Percentiles rank a stretch among this genome's conserved stretches.
These are phyloP conservation scores for Cardamine occulta DNA, from an alignment of 345 rosid genomes.

Conservation along the genomic window DNA sequence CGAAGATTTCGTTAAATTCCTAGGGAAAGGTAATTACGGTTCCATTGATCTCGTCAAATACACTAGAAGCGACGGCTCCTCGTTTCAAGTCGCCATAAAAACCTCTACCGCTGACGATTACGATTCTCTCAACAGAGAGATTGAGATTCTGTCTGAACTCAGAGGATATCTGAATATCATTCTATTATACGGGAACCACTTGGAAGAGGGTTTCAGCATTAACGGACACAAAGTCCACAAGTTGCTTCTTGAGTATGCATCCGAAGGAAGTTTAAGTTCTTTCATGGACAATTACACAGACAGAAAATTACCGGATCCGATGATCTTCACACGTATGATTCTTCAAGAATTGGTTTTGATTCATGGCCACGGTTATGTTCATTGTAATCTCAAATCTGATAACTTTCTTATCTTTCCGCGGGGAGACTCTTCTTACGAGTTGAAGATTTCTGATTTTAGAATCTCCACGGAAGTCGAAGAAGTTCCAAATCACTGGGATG, in stretches of 20 bases:
- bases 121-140: slow-evolving; percentile 42
- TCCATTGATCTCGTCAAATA: background rate
- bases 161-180: slow-evolving; percentile 36
- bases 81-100: slow-evolving; percentile 36
- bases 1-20: background rate
- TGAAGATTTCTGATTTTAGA: slow-evolving; percentile 49
- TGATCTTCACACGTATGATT: slow-evolving; percentile 38
- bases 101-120: slow-evolving; percentile 33
- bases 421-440: background rate
- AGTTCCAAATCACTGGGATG: slow-evolving; percentile 13
- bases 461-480: slow-evolving; percentile 31
- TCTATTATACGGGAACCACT: slow-evolving; percentile 37
- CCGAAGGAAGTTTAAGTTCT: slow-evolving; percentile 44
- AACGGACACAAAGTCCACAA: slow-evolving; percentile 41
- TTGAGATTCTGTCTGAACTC: slow-evolving; percentile 40
- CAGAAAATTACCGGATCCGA: slow-evolving; percentile 36
- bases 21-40: background rate
- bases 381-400: slow-evolving; percentile 51
- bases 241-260: slow-evolving; percentile 49
- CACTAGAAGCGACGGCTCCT: background rate
- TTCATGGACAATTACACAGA: slow-evolving; percentile 26
- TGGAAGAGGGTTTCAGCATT: background rate
- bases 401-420: slow-evolving; percentile 40
- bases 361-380: slow-evolving; percentile 45
- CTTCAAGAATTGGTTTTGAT: slow-evolving; percentile 44